phyloP scores from a whole-genome alignment of 306 rosid genomes.

The Crataegus laevigata region DNA sequence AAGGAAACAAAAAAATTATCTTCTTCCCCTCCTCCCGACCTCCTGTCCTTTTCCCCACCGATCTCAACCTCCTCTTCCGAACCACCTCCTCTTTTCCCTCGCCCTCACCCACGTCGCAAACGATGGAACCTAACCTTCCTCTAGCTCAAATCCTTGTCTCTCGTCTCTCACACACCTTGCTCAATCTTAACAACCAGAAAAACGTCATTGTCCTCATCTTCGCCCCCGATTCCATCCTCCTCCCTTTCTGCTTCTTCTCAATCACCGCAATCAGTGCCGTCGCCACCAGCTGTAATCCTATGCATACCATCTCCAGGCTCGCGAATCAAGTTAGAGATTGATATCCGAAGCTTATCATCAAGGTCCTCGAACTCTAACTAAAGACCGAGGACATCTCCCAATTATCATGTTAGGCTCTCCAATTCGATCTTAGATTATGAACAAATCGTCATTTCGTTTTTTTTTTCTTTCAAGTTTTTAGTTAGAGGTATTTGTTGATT shows the following conservation, averaged over 20 bases:
- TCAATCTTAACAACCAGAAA: not conserved
- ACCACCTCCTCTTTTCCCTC: not conserved
- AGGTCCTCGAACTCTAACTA: constrained; percentile 17
- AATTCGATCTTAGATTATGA: not conserved
- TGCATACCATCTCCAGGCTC: constrained; percentile 26
- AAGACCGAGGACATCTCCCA: constrained; percentile 16
- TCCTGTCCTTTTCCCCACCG: constrained; percentile 24
- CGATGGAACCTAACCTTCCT: constrained; percentile 10
- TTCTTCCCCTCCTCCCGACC: constrained; percentile 25
- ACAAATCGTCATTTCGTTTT: too few relatives aligned
- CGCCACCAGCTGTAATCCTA: constrained; percentile 55
- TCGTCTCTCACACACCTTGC: not conserved
- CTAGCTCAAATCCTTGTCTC: not conserved
- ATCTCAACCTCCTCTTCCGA: constrained; percentile 32
- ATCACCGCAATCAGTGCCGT: not conserved
- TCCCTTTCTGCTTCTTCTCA: not conserved
- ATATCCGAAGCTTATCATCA: constrained; percentile 28
- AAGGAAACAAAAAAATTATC: too few relatives aligned
- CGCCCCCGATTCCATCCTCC: not conserved
- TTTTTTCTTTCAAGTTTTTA: too few relatives aligned
- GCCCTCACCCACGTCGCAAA: constrained; percentile 31
- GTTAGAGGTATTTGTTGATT: too few relatives aligned
- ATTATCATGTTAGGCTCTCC: constrained; percentile 10
- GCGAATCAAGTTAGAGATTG: constrained; percentile 6
- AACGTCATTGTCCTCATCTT: not conserved